These are phyloP conservation scores for Cornus controversa DNA, from an alignment of 148 eudicot species.

Conservation along the genomic window DNA sequence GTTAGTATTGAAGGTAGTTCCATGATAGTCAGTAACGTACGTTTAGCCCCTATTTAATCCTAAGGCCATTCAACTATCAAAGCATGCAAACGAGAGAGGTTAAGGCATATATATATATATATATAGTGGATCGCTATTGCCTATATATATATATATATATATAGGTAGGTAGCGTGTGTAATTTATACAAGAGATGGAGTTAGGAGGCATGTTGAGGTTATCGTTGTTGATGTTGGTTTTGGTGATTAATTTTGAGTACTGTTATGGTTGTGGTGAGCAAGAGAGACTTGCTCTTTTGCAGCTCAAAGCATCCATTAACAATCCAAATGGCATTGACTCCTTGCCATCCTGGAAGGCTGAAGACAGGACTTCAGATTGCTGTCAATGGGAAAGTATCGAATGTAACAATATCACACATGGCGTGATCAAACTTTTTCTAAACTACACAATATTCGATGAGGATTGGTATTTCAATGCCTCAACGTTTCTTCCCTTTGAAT, in stretches of 20 bases:
- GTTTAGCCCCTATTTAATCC: too few relatives aligned
- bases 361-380: neutral
- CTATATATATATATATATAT: too few relatives aligned
- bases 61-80: too few relatives aligned
- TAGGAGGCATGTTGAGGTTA: too few relatives aligned
- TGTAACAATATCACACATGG: neutral
- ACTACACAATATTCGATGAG: accelerated
- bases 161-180: too few relatives aligned
- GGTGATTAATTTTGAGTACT: neutral
- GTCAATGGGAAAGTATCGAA: neutral
- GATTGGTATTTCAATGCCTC: neutral
- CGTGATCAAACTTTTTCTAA: neutral
- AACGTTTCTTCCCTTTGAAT: conserved; percentile 5
- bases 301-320: neutral
- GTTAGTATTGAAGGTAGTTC: too few relatives aligned
- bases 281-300: neutral
- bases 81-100: too few relatives aligned
- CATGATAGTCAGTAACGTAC: too few relatives aligned
- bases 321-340: neutral
- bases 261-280: neutral
- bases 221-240: neutral
- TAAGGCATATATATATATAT: too few relatives aligned
- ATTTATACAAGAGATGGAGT: too few relatives aligned
- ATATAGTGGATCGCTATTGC: too few relatives aligned
- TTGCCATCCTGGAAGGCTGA: neutral